Evolutionary conservation across 75 land plant genomes (phyloP).

Genomic region (Chamaecyparis obtusa): DNA sequence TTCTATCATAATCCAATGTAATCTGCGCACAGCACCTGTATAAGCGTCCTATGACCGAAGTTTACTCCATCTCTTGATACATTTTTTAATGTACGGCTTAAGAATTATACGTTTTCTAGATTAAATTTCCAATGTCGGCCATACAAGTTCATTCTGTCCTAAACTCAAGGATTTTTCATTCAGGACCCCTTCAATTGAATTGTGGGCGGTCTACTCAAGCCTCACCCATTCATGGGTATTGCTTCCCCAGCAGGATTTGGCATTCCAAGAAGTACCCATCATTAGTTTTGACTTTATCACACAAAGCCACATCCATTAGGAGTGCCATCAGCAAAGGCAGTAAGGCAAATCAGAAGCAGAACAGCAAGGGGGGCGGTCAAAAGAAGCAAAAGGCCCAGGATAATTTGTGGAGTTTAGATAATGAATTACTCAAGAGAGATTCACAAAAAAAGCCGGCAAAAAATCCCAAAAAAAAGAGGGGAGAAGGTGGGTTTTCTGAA

Average conservation of each 20-base stretch:
- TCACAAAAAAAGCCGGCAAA: not conserved
- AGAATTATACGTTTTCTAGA: too few relatives aligned
- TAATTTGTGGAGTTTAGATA: slow-evolving; percentile 81
- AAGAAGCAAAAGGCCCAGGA: slow-evolving; percentile 37
- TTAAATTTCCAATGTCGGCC: not conserved
- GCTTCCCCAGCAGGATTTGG: not conserved
- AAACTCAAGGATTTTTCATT: not conserved
- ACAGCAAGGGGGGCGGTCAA: not conserved
- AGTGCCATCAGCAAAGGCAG: slow-evolving; percentile 15
- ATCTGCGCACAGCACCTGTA: too few relatives aligned
- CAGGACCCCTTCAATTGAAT: not conserved
- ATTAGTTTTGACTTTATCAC: not conserved
- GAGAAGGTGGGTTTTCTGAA: not conserved
- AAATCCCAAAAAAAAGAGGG: slow-evolving; percentile 5
- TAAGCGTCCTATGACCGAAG: too few relatives aligned
- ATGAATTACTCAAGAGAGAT: slow-evolving; percentile 32
- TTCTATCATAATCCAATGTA: too few relatives aligned
- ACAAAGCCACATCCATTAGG: not conserved
- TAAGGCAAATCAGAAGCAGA: not conserved
- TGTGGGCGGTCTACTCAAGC: not conserved
- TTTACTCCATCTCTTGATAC: too few relatives aligned
- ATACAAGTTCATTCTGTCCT: not conserved
- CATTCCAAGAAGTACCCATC: not conserved
- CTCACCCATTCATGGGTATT: not conserved
- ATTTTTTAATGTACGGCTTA: too few relatives aligned